phyloP scores from a whole-genome alignment of 2,329 filamentous ascomycete species.

The Microdochium trichocladiopsis region DNA sequence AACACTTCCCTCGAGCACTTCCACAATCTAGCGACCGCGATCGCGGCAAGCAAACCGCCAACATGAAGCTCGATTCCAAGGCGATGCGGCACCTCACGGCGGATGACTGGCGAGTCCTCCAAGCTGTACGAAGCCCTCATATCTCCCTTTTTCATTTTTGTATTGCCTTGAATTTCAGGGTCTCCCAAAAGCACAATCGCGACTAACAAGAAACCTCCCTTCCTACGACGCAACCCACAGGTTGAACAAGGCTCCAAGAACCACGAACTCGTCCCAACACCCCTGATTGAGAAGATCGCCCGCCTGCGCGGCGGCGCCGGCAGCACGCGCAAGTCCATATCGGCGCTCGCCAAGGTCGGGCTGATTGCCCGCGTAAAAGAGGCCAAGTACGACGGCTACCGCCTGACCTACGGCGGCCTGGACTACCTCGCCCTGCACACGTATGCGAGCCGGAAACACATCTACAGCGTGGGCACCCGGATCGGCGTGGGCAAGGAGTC shows the following conservation, averaged over 20 bases:
- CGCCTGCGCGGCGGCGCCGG: constrained; percentile 70
- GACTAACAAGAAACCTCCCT: constrained; percentile 18
- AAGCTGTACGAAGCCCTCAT: too few relatives aligned
- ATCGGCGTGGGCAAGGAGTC: constrained; percentile 97
- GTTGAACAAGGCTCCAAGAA: constrained; percentile 92
- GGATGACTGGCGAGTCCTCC: constrained; percentile 93
- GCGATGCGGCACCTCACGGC: constrained; percentile 84
- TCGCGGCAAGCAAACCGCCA: constrained; percentile 10
- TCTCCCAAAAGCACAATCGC: too few relatives aligned
- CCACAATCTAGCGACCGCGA: too few relatives aligned
- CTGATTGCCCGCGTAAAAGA: constrained; percentile 92
- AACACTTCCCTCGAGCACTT: neutral
- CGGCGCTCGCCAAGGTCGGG: constrained; percentile 82
- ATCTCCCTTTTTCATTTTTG: too few relatives aligned
- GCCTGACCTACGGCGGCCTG: constrained; percentile 90
- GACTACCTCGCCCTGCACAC: constrained; percentile 96
- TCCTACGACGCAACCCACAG: too few relatives aligned
- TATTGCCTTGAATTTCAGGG: too few relatives aligned
- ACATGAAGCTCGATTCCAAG: constrained; percentile 93
- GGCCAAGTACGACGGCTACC: constrained; percentile 94
- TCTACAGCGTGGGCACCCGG: constrained; percentile 91
- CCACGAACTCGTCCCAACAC: constrained; percentile 91
- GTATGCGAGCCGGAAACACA: constrained; percentile 68
- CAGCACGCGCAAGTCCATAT: constrained; percentile 82
- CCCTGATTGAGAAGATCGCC: constrained; percentile 77